Base-by-base conservation (phyloP, 1,284 basidiomycete species). In the Vanrija humicola region DNA sequence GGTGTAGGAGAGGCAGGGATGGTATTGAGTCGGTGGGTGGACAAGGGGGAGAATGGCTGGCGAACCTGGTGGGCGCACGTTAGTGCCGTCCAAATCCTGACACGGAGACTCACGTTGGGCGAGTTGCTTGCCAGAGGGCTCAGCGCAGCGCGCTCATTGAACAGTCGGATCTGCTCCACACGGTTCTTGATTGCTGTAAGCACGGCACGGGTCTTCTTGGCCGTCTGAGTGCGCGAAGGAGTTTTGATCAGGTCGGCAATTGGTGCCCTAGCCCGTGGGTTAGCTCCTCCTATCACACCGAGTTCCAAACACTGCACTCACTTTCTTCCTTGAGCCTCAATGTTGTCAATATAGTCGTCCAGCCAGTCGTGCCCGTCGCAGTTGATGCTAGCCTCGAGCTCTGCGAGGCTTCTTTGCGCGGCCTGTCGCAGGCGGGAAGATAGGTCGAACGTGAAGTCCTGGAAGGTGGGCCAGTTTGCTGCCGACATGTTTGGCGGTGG, bases 221-320 rank as follows among this genome's bases (percentile, higher is more conserved):
- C 64, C 21, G 74, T 77, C 18, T 66, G 61, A 2, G 73, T 74
- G 39, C 69, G 63, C 25, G 73, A 74, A 12, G 75, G 75, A 0
- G 75, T 77, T 59, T 77, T 77, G 60, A 77, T 71, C 21, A 75
- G 59, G 43, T 74, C 69, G 19, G 72, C 67, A 25, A 77, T 65
- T 1, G 72, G 69, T 8, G 66, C 69, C 44, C 74, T 74, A 34
- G 34, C 5, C 12, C 14, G 12, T 15, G 34, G 9, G 34, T 34
- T 34, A 56, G 50, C 52, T 29, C 23, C 39, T n/a, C 23, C 39
- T n/a, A 43, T 48, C 39, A 42, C 38, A 6, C 16, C 1, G 12
- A 19, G 28, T 39, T 1, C 16, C 23, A 49, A 26, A 50, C 6
- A 19, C 2, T 7, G 1, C 6, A 62, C 63, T 45, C 38, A 67